phyloP scores from a whole-genome alignment of 2,329 filamentous ascomycete genomes.

The Pseudogymnoascus sp. region DNA sequence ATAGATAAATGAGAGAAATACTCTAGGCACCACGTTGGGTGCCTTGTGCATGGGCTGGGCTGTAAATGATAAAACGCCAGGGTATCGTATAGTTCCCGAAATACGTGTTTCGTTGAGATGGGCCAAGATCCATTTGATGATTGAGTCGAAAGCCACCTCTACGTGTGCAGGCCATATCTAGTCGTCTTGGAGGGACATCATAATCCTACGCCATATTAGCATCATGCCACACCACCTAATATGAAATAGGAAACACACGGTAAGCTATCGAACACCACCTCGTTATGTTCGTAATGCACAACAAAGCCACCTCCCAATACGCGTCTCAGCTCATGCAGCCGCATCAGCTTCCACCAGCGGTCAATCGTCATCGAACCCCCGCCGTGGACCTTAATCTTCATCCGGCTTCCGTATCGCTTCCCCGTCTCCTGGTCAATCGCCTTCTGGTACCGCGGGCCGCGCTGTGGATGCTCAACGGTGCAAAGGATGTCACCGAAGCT shows the following conservation, averaged over 20 bases:
- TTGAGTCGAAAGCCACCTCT: neutral
- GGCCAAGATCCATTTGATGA: neutral
- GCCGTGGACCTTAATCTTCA: slow-evolving; percentile 50
- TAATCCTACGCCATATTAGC: neutral
- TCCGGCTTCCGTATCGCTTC: slow-evolving; percentile 50
- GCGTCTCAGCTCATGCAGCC: slow-evolving; percentile 51
- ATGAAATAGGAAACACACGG: slow-evolving; percentile 29
- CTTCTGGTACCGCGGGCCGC: slow-evolving; percentile 57
- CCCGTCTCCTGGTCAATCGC: slow-evolving; percentile 53
- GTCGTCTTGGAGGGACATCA: neutral
- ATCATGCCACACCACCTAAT: neutral
- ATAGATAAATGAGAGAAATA: neutral
- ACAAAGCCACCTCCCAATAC: slow-evolving; percentile 54
- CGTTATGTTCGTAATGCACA: slow-evolving; percentile 53
- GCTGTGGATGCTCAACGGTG: slow-evolving; percentile 56
- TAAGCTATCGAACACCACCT: slow-evolving; percentile 50
- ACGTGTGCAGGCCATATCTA: neutral
- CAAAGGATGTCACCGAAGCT: slow-evolving; percentile 58
- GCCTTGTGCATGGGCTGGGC: neutral
- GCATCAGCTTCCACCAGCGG: slow-evolving; percentile 65
- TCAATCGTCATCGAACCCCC: slow-evolving; percentile 56
- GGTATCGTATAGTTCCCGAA: neutral
- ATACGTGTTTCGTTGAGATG: neutral
- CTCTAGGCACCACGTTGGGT: neutral
- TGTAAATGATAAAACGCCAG: slow-evolving; percentile 1